These are phyloP conservation scores for Ogataea philodendri DNA, from an alignment of 805 yeast species.

Conservation along the genomic window DNA sequence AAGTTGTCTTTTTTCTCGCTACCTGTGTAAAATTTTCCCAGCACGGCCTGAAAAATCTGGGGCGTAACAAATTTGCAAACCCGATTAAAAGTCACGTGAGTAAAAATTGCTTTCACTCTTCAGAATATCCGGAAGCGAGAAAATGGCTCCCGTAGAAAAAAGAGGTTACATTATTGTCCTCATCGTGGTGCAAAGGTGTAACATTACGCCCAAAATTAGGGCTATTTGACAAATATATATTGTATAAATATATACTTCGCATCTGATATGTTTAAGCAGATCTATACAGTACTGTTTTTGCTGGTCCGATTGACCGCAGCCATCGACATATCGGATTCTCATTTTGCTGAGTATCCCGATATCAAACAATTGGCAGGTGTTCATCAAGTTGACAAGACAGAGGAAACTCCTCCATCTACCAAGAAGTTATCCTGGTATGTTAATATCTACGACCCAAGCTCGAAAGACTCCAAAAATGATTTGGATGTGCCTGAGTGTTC, in stretches of 20 bases:
- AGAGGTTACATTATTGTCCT: background rate
- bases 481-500: constrained; percentile 55
- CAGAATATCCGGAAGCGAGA: background rate
- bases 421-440: constrained; percentile 65
- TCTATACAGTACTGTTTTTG: constrained; percentile 1
- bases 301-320: constrained; percentile 11
- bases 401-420: constrained; percentile 77
- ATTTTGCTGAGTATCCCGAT: constrained; percentile 37
- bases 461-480: constrained; percentile 31
- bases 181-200: constrained; percentile 8
- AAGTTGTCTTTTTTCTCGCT: constrained; percentile 9
- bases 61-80: constrained; percentile 8
- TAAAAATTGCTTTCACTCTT: background rate
- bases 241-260: constrained; percentile 5
- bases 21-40: constrained; percentile 15
- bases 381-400: constrained; percentile 38
- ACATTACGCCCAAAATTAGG: no score
- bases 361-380: constrained; percentile 50
- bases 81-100: constrained; percentile 8
- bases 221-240: background rate
- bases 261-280: constrained; percentile 5
- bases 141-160: no score
- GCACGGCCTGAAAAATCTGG: constrained; percentile 17
- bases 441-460: constrained; percentile 62
- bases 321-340: constrained; percentile 31